These are phyloP conservation scores for Cladophialophora carrionii DNA, from an alignment of 2,329 filamentous ascomycete genomes.

Conservation along the genomic window DNA sequence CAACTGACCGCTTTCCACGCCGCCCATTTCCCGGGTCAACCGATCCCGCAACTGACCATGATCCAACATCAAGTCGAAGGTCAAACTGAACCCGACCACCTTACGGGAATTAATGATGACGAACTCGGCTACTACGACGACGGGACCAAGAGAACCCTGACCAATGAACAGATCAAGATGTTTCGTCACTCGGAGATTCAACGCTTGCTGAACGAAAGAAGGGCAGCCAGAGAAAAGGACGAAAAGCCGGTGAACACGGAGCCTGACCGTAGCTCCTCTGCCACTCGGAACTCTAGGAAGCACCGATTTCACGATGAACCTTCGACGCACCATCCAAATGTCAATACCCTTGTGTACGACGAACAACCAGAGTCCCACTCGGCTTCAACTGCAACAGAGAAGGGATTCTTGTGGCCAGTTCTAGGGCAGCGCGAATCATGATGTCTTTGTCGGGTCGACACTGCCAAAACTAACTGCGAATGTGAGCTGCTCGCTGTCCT, in stretches of 20 bases:
- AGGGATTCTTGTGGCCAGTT: conserved; percentile 36
- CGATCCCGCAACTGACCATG: conserved; percentile 23
- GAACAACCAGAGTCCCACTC: conserved; percentile 22
- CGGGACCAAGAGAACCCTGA: conserved; percentile 84
- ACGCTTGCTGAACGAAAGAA: conserved; percentile 61
- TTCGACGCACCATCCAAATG: not conserved
- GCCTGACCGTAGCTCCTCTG: conserved; percentile 2
- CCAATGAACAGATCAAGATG: conserved; percentile 86
- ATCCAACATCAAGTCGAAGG: not conserved
- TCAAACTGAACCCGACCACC: not conserved
- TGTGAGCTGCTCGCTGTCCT: not conserved
- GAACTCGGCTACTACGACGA: conserved; percentile 80
- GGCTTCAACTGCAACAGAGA: conserved; percentile 6
- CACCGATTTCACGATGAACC: conserved; percentile 26
- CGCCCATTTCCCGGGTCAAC: conserved; percentile 33
- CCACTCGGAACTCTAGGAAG: conserved; percentile 11
- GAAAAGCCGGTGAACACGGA: conserved; percentile 22
- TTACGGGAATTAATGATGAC: not conserved
- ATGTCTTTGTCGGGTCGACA: not conserved
- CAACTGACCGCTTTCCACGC: conserved; percentile 33
- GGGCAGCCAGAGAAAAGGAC: conserved; percentile 33
- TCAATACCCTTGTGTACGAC: conserved; percentile 33
- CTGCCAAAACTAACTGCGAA: not conserved
- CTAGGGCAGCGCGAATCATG: conserved; percentile 16
- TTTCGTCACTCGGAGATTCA: conserved; percentile 89